Evolutionary conservation across 2,329 filamentous ascomycete genomes (phyloP).

Genomic region (Verticillium alfalfae): DNA sequence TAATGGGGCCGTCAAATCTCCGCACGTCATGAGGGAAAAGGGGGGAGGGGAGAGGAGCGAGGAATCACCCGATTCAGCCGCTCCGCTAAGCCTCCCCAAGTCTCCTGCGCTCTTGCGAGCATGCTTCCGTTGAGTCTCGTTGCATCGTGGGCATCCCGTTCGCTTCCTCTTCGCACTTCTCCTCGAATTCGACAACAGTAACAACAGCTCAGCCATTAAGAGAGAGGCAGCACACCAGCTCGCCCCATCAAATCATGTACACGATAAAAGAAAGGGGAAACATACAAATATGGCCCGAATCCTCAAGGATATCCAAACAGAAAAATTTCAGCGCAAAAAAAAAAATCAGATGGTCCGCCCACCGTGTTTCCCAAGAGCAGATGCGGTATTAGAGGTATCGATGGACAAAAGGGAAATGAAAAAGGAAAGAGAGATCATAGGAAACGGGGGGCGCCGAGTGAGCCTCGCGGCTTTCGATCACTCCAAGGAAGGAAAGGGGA

Average conservation of each 20-base stretch:
- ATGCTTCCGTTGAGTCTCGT: conserved; percentile 11
- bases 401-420: background rate
- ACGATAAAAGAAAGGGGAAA: background rate
- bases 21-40: conserved; percentile 7
- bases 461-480: background rate
- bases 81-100: background rate
- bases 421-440: no score
- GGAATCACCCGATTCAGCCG: background rate
- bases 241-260: background rate
- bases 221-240: background rate
- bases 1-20: conserved; percentile 8
- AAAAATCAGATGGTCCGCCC: background rate
- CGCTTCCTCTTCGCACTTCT: background rate
- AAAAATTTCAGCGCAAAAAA: background rate
- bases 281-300: background rate
- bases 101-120: background rate
- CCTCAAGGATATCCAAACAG: background rate
- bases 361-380: background rate
- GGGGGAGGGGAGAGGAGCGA: background rate
- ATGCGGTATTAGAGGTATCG: background rate
- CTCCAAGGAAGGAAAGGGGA: background rate
- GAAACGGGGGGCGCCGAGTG: background rate
- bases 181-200: background rate
- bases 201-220: background rate
- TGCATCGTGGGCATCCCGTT: conserved; percentile 1